phyloP scores from a whole-genome alignment of 768 basidiomycete species.

The Tubosaeta sp. region DNA sequence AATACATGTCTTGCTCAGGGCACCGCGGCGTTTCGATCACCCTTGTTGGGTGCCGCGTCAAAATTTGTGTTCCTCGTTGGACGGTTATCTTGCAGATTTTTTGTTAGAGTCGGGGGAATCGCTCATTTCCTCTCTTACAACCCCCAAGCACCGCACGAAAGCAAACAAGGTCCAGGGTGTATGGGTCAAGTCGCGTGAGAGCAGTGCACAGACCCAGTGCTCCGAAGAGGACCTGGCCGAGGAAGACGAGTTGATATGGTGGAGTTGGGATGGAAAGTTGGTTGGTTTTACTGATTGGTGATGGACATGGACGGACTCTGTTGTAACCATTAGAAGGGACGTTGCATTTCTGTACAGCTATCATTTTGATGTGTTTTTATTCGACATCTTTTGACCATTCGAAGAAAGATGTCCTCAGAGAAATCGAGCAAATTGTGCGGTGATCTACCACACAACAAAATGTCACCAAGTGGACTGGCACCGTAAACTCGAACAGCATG shows the following conservation, averaged over 20 bases:
- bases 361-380: neutral
- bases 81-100: conserved; percentile 34
- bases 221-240: conserved; percentile 26
- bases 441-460: too few relatives aligned
- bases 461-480: too few relatives aligned
- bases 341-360: neutral
- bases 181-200: conserved; percentile 32
- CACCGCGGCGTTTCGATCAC: conserved; percentile 44
- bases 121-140: conserved; percentile 11
- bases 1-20: conserved; percentile 43
- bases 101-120: conserved; percentile 23
- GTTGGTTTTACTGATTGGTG: conserved; percentile 47
- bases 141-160: conserved; percentile 27
- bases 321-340: neutral
- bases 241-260: conserved; percentile 49
- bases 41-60: conserved; percentile 47
- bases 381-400: too few relatives aligned
- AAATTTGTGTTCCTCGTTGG: conserved; percentile 35
- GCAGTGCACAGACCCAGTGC: neutral
- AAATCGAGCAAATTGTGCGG: too few relatives aligned
- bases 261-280: conserved; percentile 48
- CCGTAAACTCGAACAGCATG: too few relatives aligned
- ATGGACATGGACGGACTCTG: conserved; percentile 1
- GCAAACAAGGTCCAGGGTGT: conserved; percentile 35
- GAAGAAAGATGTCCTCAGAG: too few relatives aligned